Base-by-base conservation (phyloP, 345 rosid species). In the Punica granatum region DNA sequence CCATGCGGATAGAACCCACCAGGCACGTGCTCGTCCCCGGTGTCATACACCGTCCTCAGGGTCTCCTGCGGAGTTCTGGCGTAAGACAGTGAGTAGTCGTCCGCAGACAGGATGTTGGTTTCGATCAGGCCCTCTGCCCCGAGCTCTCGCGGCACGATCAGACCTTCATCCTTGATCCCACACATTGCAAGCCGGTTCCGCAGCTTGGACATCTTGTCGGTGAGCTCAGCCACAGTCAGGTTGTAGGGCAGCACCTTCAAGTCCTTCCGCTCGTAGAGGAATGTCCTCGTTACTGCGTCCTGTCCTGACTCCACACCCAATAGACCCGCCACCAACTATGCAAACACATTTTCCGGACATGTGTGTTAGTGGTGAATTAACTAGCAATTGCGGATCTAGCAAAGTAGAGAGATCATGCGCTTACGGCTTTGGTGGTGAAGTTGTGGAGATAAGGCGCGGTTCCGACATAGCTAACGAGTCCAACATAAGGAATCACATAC, bases 381-480 rank as follows among this genome's bases (percentile, higher is more conserved):
- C 6, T 26, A 60, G 25, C 33, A 3, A 60, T 60, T 3, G 6
- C 6, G 6, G 11, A 4, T 23, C 19, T 60, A 13, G 63, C 9
- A 14, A 25, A 60, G 26, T 4, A 11, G 16, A 60, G n/a, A 31
- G 60, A 54, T 54, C 15, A 14, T 7, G 34, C 48, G 7, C 76
- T 73, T 85, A 90, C 97, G 54, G 37, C 39, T 74, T 70, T 77
- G 35, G 78, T 51, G 48, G 75, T 63, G 65, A n/a, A 75, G 41
- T 63, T 63, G 72, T 14, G 59, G 7, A 92, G 85, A 67, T 68
- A 15, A 6, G 96, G 98, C 42, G 69, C 83, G 59, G 84, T 64
- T 19, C 92, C 96, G 0, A 86, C 93, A 43, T 92, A 92, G 53
- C 90, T 92, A 0, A 59, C 77, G 19, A 89, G 83, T 14, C 96